These are phyloP conservation scores for Vaccinium corymbosum DNA, from an alignment of 148 eudicot genomes.

Conservation along the genomic window DNA sequence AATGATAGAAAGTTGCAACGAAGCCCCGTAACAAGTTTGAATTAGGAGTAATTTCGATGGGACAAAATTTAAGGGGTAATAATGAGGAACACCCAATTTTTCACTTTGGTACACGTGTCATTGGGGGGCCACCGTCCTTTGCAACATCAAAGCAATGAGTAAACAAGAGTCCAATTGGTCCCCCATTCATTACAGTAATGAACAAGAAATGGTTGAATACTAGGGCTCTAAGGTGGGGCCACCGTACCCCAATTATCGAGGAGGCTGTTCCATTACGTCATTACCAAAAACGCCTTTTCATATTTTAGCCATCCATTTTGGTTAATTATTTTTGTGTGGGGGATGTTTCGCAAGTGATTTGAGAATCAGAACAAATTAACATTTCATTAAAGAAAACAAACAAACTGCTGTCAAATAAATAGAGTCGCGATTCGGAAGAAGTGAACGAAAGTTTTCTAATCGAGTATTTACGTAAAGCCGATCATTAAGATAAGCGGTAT, in stretches of 20 bases:
- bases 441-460: too few relatives aligned
- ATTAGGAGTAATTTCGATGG: slow-evolving; percentile 11
- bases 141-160: slow-evolving; percentile 8
- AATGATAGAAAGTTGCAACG: background rate
- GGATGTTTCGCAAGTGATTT: background rate
- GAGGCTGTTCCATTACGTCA: slow-evolving; percentile 17
- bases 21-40: background rate
- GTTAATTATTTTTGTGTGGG: background rate
- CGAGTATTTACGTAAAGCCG: too few relatives aligned
- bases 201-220: slow-evolving; percentile 17
- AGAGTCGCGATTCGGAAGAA: too few relatives aligned
- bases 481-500: too few relatives aligned
- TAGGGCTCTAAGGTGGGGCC: background rate
- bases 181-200: slow-evolving; percentile 15
- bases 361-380: too few relatives aligned
- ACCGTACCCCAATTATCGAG: slow-evolving; percentile 1
- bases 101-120: slow-evolving; percentile 11
- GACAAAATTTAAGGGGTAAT: slow-evolving; percentile 10
- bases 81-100: slow-evolving; percentile 8
- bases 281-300: background rate
- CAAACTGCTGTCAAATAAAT: too few relatives aligned
- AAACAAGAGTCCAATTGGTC: background rate
- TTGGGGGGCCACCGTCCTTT: background rate
- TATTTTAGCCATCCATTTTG: background rate
- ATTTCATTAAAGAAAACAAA: too few relatives aligned